Evolutionary conservation across 2,329 filamentous ascomycete species (phyloP), one percentile per base, ranked within the genome.

Genomic region (Elsinoe arachidis): DNA sequence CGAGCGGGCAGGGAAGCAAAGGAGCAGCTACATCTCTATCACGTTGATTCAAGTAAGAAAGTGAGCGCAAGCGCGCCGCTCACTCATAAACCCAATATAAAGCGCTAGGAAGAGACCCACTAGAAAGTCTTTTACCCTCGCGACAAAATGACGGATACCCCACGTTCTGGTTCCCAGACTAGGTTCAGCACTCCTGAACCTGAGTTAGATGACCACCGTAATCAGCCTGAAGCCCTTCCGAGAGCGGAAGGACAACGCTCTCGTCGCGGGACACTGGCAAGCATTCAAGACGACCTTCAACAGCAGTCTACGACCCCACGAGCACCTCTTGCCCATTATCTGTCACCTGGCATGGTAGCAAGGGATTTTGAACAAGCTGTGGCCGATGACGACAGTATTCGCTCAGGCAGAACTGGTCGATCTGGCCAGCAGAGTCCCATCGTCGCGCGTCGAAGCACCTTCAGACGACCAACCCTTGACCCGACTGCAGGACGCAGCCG

Each of bases 191-290:
- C 86, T 58, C 87, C 87, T 12, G 82, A 90, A 60, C 85, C 86
- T 61, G 86, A 91, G 69, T 80, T 96, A 49, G 90, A 96, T 69
- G 90, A 96, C 70, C 91, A 96, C 74, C 87, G 90, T 59, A 77
- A 84, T 67, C 86, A 87, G 67, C 72, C 78, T 3, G 72, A 78
- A 21, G 80, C 84, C 37, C 72, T 84, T 21, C 84, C 83, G 59
- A 81, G 82, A 44, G 72, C 75, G 68, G 69, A 61, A 12, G 55
- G 65, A 68, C 68, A 66, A 60, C 75, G 68, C 63, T 76, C 66
- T 35, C 82, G 87, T 56, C 80, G 87, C 57, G 87, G 87, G 39
- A 91, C 87, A 2, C 83, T 88, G 62, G 87, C 88, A 62, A 89
- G 86, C 56, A 76, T 88, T 57, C 70, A 76, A 46, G 72, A 73